A percentile compares a stretch with the other conserved stretches of the same genome.
Evolutionary conservation across 2,329 filamentous ascomycete genomes (phyloP).

Genomic region (Epichloe brachyelytri): DNA sequence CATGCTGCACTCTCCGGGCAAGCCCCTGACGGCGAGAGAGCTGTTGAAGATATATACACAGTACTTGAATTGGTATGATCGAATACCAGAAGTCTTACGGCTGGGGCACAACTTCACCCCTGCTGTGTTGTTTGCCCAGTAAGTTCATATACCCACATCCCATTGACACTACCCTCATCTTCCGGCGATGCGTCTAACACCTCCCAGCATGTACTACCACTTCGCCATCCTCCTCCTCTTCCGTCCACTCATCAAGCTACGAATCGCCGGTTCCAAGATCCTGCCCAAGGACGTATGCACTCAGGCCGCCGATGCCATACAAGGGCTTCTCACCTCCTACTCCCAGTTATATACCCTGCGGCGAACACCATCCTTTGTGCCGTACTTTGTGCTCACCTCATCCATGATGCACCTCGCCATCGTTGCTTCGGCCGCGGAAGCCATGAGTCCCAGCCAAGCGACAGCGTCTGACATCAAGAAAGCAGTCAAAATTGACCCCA

Average conservation of each 20-base stretch:
- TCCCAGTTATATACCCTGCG: slow-evolving; percentile 44
- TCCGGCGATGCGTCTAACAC: not conserved
- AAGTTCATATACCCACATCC: slow-evolving; percentile 20
- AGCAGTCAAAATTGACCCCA: slow-evolving; percentile 23
- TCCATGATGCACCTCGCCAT: slow-evolving; percentile 48
- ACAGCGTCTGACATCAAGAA: slow-evolving; percentile 17
- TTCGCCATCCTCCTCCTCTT: slow-evolving; percentile 62
- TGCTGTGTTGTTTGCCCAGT: slow-evolving; percentile 63
- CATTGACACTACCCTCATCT: not conserved
- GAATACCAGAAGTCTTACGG: slow-evolving; percentile 49
- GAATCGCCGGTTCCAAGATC: slow-evolving; percentile 49
- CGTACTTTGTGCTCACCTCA: slow-evolving; percentile 48
- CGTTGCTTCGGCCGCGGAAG: slow-evolving; percentile 23
- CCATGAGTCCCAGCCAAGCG: slow-evolving; percentile 8
- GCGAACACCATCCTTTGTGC: slow-evolving; percentile 47
- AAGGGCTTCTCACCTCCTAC: slow-evolving; percentile 41
- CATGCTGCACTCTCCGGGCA: slow-evolving; percentile 57
- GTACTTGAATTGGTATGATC: slow-evolving; percentile 60
- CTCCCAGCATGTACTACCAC: slow-evolving; percentile 53
- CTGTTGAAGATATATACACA: slow-evolving; percentile 52
- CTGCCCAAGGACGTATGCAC: slow-evolving; percentile 53
- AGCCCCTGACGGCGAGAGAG: slow-evolving; percentile 49
- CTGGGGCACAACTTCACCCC: slow-evolving; percentile 59
- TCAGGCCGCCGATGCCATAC: slow-evolving; percentile 47
- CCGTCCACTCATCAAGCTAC: slow-evolving; percentile 54